Conservation (phyloP, 108 stramenopile species). For the Cylindrotheca closterium region DNA sequence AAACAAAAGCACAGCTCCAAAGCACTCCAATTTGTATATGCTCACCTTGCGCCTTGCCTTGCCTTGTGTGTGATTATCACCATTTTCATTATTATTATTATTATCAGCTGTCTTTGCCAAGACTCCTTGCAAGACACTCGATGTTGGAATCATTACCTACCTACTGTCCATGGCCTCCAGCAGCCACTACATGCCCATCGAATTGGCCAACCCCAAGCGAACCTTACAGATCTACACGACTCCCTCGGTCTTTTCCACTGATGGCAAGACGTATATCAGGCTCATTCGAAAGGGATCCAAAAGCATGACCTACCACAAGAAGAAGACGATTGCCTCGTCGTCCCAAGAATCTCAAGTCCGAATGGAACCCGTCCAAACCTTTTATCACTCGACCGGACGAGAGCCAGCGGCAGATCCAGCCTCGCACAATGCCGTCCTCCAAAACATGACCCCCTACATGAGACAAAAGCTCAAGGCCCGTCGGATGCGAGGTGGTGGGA, state of each 20-base stretch:
- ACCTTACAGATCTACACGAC: slow-evolving; percentile 4
- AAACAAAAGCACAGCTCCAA: too few relatives aligned
- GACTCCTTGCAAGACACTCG: slow-evolving; percentile 17
- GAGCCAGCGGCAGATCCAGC: slow-evolving; percentile 14
- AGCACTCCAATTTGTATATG: not conserved
- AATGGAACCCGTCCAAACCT: not conserved
- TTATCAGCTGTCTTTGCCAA: slow-evolving; percentile 24
- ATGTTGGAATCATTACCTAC: slow-evolving; percentile 20
- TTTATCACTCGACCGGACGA: not conserved
- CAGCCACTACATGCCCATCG: not conserved
- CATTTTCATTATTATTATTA: not conserved
- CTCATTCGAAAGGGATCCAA: slow-evolving; percentile 7
- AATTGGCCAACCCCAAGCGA: not conserved
- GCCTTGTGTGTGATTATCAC: not conserved
- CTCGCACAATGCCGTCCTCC: slow-evolving; percentile 31
- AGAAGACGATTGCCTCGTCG: slow-evolving; percentile 5
- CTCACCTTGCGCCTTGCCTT: not conserved
- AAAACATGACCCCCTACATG: slow-evolving; percentile 22
- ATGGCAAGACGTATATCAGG: slow-evolving; percentile 20
- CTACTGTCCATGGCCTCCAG: slow-evolving; percentile 16
- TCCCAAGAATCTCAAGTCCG: slow-evolving; percentile 15
- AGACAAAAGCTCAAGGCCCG: slow-evolving; percentile 15
- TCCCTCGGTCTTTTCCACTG: slow-evolving; percentile 18
- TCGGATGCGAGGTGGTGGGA: slow-evolving; percentile 26
- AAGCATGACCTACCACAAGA: not conserved